Percentiles rank a stretch among this genome's conserved stretches.
Conservation (phyloP, 345 rosid species). For the Corchorus capsularis region DNA sequence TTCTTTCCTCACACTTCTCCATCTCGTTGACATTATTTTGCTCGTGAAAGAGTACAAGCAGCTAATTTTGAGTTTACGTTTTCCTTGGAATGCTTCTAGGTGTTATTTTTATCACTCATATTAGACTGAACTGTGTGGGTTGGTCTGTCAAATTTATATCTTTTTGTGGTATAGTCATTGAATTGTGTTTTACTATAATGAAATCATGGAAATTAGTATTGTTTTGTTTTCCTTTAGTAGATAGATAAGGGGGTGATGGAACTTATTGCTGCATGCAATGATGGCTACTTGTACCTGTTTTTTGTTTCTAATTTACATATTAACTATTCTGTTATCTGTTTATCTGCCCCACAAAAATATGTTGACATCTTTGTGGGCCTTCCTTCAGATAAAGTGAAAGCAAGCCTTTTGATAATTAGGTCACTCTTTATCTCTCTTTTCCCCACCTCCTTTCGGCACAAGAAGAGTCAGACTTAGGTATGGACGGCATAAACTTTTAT, state of each 20-base stretch:
- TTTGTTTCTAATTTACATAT: neutral
- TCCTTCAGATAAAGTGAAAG: neutral
- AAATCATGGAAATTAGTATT: neutral
- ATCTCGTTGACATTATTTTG: too few relatives aligned
- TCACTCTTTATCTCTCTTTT: neutral
- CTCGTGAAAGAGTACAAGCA: too few relatives aligned
- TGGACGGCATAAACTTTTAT: constrained; percentile 8
- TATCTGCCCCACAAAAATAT: neutral
- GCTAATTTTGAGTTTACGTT: too few relatives aligned
- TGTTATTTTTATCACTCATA: too few relatives aligned
- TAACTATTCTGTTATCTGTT: neutral
- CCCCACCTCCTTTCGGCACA: neutral
- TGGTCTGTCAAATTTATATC: too few relatives aligned
- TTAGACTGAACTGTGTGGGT: too few relatives aligned
- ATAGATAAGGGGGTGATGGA: neutral
- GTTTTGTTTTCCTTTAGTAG: neutral
- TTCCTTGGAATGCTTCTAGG: too few relatives aligned
- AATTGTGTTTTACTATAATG: neutral
- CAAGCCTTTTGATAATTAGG: constrained; percentile 3
- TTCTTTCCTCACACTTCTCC: too few relatives aligned
- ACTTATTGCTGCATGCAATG: neutral
- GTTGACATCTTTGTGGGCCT: constrained; percentile 9
- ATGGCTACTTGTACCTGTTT: neutral
- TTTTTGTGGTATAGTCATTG: neutral
- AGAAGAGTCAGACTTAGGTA: neutral